A percentile compares a stretch with the other conserved stretches of the same genome.
Evolutionary conservation across 345 rosid species (phyloP).

Genomic region (Sisymbrium altissimum): DNA sequence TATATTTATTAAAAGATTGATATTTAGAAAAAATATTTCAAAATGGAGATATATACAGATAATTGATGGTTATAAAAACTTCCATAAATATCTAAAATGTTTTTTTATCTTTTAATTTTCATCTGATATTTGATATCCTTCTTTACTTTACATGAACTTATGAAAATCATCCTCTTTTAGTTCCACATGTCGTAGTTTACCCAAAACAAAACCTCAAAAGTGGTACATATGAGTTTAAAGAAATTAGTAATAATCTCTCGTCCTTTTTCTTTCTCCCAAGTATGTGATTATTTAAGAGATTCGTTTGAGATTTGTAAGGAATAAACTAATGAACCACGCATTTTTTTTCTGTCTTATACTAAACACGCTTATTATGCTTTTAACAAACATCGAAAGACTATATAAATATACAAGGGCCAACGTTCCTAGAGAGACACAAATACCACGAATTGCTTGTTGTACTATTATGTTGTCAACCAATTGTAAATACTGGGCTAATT

Average conservation of each 20-base stretch:
- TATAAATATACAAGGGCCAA: not conserved
- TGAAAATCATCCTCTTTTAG: too few relatives aligned
- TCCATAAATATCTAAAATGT: too few relatives aligned
- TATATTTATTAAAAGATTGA: too few relatives aligned
- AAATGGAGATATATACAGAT: too few relatives aligned
- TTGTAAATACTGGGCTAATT: not conserved
- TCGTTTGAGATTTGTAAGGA: too few relatives aligned
- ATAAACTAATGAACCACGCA: not conserved
- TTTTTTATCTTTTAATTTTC: too few relatives aligned
- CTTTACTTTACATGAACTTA: too few relatives aligned
- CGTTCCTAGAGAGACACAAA: conserved; percentile 2
- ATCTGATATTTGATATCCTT: too few relatives aligned
- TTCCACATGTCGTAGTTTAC: too few relatives aligned
- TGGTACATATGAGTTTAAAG: not conserved
- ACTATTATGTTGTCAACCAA: not conserved
- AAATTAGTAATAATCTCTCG: not conserved
- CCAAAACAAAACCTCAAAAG: not conserved
- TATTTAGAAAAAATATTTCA: too few relatives aligned
- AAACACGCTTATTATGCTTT: conserved; percentile 8
- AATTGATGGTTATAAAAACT: not conserved
- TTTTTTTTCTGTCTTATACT: not conserved
- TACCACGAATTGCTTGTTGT: not conserved
- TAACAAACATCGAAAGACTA: conserved; percentile 7
- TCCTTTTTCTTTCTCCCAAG: not conserved
- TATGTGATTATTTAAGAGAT: not conserved